Percentiles rank a stretch among this genome's conserved stretches.
These are phyloP conservation scores for Tinospora cordifolia DNA, from an alignment of 164 flowering plant species.

Conservation along the genomic window DNA sequence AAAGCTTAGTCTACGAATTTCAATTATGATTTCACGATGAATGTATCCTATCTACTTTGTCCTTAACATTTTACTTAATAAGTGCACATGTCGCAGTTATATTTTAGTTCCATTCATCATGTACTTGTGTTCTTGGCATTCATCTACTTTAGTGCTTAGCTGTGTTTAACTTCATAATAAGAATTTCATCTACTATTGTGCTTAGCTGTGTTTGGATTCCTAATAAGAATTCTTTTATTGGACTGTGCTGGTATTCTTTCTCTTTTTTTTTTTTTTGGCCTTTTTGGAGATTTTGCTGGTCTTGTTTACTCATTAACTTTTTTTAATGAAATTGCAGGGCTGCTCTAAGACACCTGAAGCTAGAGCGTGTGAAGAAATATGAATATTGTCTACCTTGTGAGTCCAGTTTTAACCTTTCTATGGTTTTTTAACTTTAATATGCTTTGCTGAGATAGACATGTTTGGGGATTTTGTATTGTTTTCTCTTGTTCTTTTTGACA, in stretches of 20 bases:
- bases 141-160: not conserved
- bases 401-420: slow-evolving; percentile 20
- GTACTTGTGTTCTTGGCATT: not conserved
- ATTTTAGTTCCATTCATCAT: not conserved
- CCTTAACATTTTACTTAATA: too few species aligned
- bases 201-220: not conserved
- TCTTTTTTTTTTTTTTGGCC: not conserved
- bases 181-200: not conserved
- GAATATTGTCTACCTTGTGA: slow-evolving; percentile 93
- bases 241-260: not conserved
- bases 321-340: slow-evolving; percentile 38
- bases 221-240: not conserved
- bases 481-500: not conserved
- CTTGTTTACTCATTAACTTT: not conserved
- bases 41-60: too few species aligned
- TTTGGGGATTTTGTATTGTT: not conserved
- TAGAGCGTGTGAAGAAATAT: slow-evolving; percentile 73
- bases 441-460: not conserved
- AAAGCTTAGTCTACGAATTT: too few species aligned
- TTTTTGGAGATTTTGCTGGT: not conserved
- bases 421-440: slow-evolving; percentile 7
- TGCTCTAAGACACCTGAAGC: slow-evolving; percentile 72
- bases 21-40: too few species aligned
- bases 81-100: not conserved
- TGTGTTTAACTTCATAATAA: not conserved